These are phyloP conservation scores for Penicillium palitans DNA, from an alignment of 2,329 filamentous ascomycete species.

Conservation along the genomic window DNA sequence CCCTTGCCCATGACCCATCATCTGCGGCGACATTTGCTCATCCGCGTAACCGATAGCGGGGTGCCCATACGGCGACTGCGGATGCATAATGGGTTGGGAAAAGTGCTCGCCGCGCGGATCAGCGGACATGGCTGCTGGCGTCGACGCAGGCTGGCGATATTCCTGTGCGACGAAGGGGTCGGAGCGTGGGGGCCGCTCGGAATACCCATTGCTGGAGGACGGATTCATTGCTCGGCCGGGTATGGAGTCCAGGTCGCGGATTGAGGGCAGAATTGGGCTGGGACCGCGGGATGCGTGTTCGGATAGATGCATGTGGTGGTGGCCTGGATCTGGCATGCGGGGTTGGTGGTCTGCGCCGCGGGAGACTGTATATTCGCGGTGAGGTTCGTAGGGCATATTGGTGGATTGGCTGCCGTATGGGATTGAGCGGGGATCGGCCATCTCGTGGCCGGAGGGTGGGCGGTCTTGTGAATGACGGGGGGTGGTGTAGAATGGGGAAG, in stretches of 20 bases:
- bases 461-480: constrained; percentile 34
- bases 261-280: constrained; percentile 40
- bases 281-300: constrained; percentile 34
- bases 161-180: constrained; percentile 30
- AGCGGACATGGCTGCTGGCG: constrained; percentile 26
- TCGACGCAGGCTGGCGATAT: constrained; percentile 22
- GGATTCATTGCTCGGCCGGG: constrained; percentile 30
- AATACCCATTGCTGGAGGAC: constrained; percentile 20
- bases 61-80: constrained; percentile 32
- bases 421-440: constrained; percentile 33
- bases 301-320: constrained; percentile 21
- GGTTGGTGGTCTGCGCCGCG: constrained; percentile 17
- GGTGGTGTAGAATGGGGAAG: constrained; percentile 34
- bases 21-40: constrained; percentile 35
- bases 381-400: constrained; percentile 25
- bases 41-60: constrained; percentile 34
- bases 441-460: constrained; percentile 31
- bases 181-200: constrained; percentile 30
- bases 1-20: constrained; percentile 33
- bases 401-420: constrained; percentile 23
- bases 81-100: constrained; percentile 27
- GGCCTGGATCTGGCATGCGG: constrained; percentile 24
- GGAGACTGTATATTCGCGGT: constrained; percentile 30
- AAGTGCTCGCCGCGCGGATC: constrained; percentile 28
- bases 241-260: constrained; percentile 39